A percentile compares a stretch with the other conserved stretches of the same genome.
Conservation (phyloP, 176 grass and related monocot genomes). For the Oryza meyeriana region DNA sequence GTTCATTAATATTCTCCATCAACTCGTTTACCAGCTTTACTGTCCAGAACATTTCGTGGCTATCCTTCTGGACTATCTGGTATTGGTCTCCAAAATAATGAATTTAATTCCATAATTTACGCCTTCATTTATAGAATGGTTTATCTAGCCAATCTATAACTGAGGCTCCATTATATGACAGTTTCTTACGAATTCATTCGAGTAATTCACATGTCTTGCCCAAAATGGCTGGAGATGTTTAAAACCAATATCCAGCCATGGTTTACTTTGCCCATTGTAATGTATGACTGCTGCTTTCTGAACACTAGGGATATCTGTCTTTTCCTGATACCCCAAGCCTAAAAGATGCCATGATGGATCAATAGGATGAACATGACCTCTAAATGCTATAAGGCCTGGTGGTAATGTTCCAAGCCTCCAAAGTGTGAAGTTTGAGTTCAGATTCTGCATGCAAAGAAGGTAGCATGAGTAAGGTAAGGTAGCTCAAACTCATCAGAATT, state of each 20-base stretch:
- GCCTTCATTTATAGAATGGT: conserved; percentile 43
- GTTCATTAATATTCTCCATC: conserved; percentile 37
- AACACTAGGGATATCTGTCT: conserved; percentile 68
- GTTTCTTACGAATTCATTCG: conserved; percentile 84
- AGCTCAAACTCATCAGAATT: neutral
- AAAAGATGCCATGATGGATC: conserved; percentile 86
- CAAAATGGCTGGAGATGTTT: conserved; percentile 93
- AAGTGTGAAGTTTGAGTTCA: conserved; percentile 86
- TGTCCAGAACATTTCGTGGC: conserved; percentile 30
- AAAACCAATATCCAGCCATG: conserved; percentile 92
- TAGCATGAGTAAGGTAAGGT: neutral
- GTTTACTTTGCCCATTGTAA: conserved; percentile 92
- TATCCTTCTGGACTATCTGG: conserved; percentile 30
- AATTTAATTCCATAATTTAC: conserved; percentile 60
- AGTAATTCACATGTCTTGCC: conserved; percentile 90
- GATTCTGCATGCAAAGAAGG: conserved; percentile 59
- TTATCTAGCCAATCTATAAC: conserved; percentile 46
- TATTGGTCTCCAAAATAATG: conserved; percentile 50
- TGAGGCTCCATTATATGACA: conserved; percentile 92
- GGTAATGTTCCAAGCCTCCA: conserved; percentile 99
- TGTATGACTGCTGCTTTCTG: conserved; percentile 89
- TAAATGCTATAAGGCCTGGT: conserved; percentile 94
- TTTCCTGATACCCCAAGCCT: conserved; percentile 97
- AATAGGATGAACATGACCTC: conserved; percentile 80
- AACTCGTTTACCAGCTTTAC: conserved; percentile 20